Evolutionary conservation across 2,329 filamentous ascomycete species (phyloP), one percentile per base, ranked within the genome.

Genomic region (Cadophora sp.): DNA sequence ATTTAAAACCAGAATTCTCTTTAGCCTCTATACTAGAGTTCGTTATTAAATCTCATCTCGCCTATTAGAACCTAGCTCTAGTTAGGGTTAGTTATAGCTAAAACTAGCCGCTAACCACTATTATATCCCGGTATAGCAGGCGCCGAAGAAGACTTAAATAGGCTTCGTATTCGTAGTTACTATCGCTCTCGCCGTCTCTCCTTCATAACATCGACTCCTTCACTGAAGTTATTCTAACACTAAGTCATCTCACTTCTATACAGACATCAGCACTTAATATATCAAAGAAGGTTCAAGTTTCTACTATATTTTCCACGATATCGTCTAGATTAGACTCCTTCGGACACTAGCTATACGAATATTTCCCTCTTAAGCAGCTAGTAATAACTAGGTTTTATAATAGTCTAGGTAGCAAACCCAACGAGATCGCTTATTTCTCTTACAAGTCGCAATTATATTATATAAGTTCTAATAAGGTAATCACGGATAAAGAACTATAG

Each of bases 271-370:
- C 11, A 34, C 5, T 34, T 34, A 34, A 34, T 34, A 34, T 34
- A 34, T 34, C 11, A 34, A 34, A 34, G 31, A 34, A 5, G 5
- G 11, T 34, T 34, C 5, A 34, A 34, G 11, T 34, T 34, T 11
- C 31, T 6, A 11, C 5, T 11, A 11, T 11, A 6, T 34, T 34
- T 34, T 34, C 31, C 11, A 34, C 11, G 31, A 34, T 34, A 62
- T 67, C 59, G 31, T 67, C 65, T 67, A 67, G 65, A 26, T 67
- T 64, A 67, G 61, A 64, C 65, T 67, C 65, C 65, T 67, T 64
- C 65, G 51, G 60, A 64, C 29, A 59, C 60, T 67, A 40, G 65
- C 40, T 43, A 64, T 67, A 64, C 60, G 19, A 67, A 67, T 67
- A 31, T 64, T 63, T 2, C 2, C 65, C 65, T 64, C 65, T 60